A percentile compares a stretch with the other conserved stretches of the same genome.
Evolutionary conservation across 164 flowering plant species (phyloP).

Genomic region (Sedum album): DNA sequence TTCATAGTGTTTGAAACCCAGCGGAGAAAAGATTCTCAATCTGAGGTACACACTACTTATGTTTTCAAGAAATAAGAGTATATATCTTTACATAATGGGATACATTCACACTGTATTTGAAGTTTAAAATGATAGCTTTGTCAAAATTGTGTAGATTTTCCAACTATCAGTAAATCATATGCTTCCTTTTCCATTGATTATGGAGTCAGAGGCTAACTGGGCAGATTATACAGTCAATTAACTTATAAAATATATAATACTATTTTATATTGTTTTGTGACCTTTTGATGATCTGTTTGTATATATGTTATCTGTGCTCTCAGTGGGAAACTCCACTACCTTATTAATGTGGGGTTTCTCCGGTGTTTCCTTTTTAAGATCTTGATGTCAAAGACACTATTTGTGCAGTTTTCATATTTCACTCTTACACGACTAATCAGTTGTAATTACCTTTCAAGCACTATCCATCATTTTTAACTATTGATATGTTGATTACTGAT

Average conservation of each 20-base stretch:
- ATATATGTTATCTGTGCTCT: not conserved
- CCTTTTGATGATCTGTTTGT: too few species aligned
- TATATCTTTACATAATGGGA: not conserved
- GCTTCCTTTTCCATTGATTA: too few species aligned
- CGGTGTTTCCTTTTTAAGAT: not conserved
- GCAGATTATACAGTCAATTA: too few species aligned
- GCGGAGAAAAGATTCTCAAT: not conserved
- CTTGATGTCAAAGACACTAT: not conserved
- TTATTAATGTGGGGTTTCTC: not conserved
- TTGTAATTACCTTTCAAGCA: not conserved
- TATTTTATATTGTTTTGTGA: too few species aligned
- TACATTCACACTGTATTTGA: too few species aligned
- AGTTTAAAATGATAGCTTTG: too few species aligned
- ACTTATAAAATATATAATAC: too few species aligned
- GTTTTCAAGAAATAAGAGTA: not conserved
- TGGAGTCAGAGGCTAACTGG: too few species aligned
- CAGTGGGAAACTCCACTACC: not conserved
- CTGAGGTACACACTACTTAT: not conserved
- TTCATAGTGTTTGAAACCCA: not conserved
- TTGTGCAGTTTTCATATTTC: not conserved
- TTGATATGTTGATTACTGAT: slow-evolving; percentile 5
- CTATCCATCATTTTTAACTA: not conserved
- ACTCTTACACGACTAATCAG: not conserved
- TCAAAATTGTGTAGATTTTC: not conserved
- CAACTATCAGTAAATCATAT: not conserved